A percentile compares a stretch with the other conserved stretches of the same genome.
Conservation (phyloP, 805 yeast genomes). For the Saccharomyces jurei region DNA sequence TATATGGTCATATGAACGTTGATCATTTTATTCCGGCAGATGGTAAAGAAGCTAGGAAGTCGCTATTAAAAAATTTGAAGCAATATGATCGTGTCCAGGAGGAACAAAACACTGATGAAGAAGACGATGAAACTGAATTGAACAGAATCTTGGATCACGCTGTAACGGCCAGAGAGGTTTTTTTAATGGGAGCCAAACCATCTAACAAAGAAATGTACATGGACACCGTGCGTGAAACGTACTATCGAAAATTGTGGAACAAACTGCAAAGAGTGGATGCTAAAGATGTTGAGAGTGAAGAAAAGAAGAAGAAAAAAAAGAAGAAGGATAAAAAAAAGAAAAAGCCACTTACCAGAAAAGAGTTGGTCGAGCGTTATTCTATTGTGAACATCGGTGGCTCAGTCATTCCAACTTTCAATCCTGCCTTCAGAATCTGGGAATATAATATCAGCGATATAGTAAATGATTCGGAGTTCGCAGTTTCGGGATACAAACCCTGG, state of each 20-base stretch:
- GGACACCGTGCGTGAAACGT: constrained; percentile 44
- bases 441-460: constrained; percentile 58
- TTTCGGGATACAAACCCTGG: constrained; percentile 42
- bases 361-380: constrained; percentile 50
- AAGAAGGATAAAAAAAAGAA: constrained; percentile 10
- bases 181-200: constrained; percentile 57
- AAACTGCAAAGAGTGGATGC: constrained; percentile 11
- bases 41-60: constrained; percentile 56
- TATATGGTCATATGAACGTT: constrained; percentile 84
- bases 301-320: constrained; percentile 14
- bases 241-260: constrained; percentile 42
- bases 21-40: constrained; percentile 80
- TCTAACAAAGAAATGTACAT: constrained; percentile 57
- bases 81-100: constrained; percentile 15
- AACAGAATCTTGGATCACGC: constrained; percentile 25
- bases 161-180: constrained; percentile 30
- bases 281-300: constrained; percentile 13
- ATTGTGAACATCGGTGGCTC: constrained; percentile 65
- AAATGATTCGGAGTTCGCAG: constrained; percentile 9
- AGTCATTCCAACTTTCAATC: constrained; percentile 77
- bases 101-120: constrained; percentile 17
- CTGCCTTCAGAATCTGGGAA: constrained; percentile 81
- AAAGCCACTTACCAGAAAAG: constrained; percentile 6
- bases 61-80: constrained; percentile 11
- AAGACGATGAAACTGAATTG: constrained; percentile 6